Conservation (phyloP, 352 stramenopile species). For the Globisporangium echinulatum region DNA sequence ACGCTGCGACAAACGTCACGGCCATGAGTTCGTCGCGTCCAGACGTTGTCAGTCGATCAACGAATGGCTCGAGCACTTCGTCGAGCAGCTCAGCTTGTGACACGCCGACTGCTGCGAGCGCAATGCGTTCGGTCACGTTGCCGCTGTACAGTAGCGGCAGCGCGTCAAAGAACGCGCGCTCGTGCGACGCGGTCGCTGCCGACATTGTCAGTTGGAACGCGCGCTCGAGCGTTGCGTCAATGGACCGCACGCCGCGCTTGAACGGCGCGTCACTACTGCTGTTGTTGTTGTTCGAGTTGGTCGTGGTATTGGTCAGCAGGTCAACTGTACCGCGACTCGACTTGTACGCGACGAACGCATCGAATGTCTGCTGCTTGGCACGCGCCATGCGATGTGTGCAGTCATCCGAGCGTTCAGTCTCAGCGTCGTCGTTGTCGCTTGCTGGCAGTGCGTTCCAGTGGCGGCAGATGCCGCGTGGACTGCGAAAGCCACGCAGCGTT, state of each 20-base stretch:
- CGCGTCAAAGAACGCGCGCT: constrained; percentile 46
- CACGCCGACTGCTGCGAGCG: constrained; percentile 28
- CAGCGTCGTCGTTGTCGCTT: not conserved
- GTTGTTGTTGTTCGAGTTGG: not conserved
- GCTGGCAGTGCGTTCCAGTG: constrained; percentile 48
- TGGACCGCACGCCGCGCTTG: constrained; percentile 24
- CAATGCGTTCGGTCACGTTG: constrained; percentile 34
- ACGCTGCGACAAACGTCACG: constrained; percentile 62
- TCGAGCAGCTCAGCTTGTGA: constrained; percentile 42
- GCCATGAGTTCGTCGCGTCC: constrained; percentile 58
- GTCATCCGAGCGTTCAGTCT: constrained; percentile 5
- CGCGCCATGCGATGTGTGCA: constrained; percentile 24
- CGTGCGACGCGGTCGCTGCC: constrained; percentile 32
- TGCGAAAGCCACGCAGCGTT: constrained; percentile 30
- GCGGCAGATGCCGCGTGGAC: constrained; percentile 38
- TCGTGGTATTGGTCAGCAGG: constrained; percentile 11
- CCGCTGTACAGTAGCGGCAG: constrained; percentile 50
- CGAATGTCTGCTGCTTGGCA: constrained; percentile 43
- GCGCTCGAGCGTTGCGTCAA: constrained; percentile 30
- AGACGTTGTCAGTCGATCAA: constrained; percentile 46
- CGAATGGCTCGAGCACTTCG: constrained; percentile 37
- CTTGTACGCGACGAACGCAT: constrained; percentile 41
- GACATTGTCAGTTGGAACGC: constrained; percentile 41
- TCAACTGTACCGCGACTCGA: constrained; percentile 30
- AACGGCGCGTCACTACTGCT: constrained; percentile 14